A percentile compares a stretch with the other conserved stretches of the same genome.
Evolutionary conservation across 73 alveolate genomes (phyloP).

Genomic region (Paramecium octaurelia): DNA sequence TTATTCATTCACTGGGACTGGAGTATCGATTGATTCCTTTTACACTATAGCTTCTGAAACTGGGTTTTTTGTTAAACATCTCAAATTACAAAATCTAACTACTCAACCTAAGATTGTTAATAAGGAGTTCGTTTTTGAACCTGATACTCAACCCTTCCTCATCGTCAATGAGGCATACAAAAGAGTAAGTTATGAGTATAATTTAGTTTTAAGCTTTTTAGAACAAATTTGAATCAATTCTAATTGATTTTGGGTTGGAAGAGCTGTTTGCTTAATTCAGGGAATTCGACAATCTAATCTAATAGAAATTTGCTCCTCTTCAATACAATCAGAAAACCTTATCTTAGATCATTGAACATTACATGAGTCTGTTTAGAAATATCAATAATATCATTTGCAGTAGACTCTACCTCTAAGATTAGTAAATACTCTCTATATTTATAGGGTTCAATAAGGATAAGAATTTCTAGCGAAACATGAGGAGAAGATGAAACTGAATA

Average conservation of each 20-base stretch:
- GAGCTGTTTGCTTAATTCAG: background rate
- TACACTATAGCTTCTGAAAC: background rate
- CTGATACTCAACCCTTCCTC: background rate
- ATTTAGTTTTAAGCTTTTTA: background rate
- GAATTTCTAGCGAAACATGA: background rate
- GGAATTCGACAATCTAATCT: background rate
- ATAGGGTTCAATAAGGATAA: background rate
- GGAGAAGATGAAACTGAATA: background rate
- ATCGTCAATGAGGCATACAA: background rate
- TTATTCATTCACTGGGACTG: slow-evolving; percentile 24
- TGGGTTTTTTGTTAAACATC: background rate
- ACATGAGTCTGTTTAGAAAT: slow-evolving; percentile 16
- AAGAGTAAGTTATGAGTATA: background rate
- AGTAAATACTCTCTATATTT: background rate
- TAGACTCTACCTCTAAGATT: background rate
- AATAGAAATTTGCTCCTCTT: too few species aligned
- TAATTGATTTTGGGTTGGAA: background rate
- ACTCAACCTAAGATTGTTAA: background rate
- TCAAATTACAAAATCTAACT: background rate
- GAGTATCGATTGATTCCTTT: slow-evolving; percentile 44
- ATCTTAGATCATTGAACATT: background rate
- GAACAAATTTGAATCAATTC: background rate
- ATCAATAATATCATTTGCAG: background rate
- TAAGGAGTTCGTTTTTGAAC: background rate
- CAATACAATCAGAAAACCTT: background rate